Percentiles rank a stretch among this genome's conserved stretches.
Evolutionary conservation across 2,329 filamentous ascomycete species (phyloP).

Genomic region (Colletotrichum theobromicola): DNA sequence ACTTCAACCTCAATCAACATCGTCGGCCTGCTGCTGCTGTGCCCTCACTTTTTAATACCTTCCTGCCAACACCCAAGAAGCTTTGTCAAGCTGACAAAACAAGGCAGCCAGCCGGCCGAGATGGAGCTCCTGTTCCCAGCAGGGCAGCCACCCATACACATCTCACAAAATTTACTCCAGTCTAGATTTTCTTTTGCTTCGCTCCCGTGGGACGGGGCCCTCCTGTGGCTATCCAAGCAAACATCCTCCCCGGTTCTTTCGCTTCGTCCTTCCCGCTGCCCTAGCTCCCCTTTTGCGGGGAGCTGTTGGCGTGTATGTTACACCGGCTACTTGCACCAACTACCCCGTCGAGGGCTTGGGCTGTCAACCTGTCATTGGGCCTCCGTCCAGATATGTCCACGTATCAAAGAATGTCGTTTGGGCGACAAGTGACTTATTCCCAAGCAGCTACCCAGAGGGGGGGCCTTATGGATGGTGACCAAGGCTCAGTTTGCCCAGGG

Average conservation of each 20-base stretch:
- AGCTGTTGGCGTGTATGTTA: background rate
- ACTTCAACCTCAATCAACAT: slow-evolving; percentile 12
- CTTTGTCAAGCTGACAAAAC: slow-evolving; percentile 23
- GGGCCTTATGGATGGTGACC: background rate
- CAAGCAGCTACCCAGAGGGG: slow-evolving; percentile 1
- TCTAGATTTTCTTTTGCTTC: background rate
- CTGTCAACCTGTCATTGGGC: background rate
- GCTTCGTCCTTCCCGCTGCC: background rate
- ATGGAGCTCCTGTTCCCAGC: slow-evolving; percentile 28
- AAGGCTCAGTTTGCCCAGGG: background rate
- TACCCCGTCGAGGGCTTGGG: background rate
- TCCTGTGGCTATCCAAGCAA: background rate
- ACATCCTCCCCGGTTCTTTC: background rate
- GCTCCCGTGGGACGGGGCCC: background rate
- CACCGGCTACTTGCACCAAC: slow-evolving; percentile 16
- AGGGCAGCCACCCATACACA: background rate
- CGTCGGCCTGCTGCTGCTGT: background rate
- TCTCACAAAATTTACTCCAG: background rate
- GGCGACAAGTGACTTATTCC: background rate
- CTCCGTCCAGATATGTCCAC: background rate
- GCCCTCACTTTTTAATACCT: background rate
- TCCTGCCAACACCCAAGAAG: background rate
- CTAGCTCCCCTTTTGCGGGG: background rate
- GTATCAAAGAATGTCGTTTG: background rate
- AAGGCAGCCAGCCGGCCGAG: slow-evolving; percentile 33